Percentiles rank a stretch among this genome's conserved stretches.
Conservation (phyloP, 2,329 filamentous ascomycete genomes). For the Colletotrichum kahawae region DNA sequence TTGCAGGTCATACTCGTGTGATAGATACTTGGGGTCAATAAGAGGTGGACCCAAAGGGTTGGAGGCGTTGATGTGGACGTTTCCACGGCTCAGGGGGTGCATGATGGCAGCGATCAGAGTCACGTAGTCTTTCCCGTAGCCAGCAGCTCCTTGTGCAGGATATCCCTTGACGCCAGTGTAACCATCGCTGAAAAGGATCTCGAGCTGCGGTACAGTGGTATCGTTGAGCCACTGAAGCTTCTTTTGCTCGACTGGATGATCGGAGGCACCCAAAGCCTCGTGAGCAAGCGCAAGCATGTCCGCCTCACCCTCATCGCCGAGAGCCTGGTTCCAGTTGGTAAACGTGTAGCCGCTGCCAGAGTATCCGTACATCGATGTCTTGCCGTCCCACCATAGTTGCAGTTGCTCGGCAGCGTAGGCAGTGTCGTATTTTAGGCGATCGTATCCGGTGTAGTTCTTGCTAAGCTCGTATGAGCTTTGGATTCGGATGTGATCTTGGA, state of each 20-base stretch:
- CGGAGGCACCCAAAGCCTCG: constrained; percentile 29
- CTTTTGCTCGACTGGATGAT: constrained; percentile 37
- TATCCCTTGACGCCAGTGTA: constrained; percentile 46
- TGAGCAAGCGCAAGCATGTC: constrained; percentile 36
- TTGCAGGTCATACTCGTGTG: constrained; percentile 21
- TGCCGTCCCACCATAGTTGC: constrained; percentile 34
- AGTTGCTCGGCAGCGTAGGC: constrained; percentile 42
- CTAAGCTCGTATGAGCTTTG: constrained; percentile 37
- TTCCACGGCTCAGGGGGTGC: constrained; percentile 35
- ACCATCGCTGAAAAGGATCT: constrained; percentile 49
- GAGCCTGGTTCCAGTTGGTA: constrained; percentile 43
- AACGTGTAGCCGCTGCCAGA: constrained; percentile 43
- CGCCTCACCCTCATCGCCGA: constrained; percentile 31
- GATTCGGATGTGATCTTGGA: constrained; percentile 39
- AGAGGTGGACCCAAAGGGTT: constrained; percentile 32
- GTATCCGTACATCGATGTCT: constrained; percentile 41
- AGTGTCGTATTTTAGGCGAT: constrained; percentile 32
- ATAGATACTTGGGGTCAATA: constrained; percentile 36
- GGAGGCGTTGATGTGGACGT: constrained; percentile 37
- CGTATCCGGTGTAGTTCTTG: constrained; percentile 32
- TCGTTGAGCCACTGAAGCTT: constrained; percentile 45
- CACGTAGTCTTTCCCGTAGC: constrained; percentile 34
- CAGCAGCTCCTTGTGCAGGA: constrained; percentile 25
- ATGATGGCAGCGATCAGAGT: constrained; percentile 31
- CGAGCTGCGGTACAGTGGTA: constrained; percentile 40